Conservation (phyloP, 441 rosid species). For the Isatis lusitanica region DNA sequence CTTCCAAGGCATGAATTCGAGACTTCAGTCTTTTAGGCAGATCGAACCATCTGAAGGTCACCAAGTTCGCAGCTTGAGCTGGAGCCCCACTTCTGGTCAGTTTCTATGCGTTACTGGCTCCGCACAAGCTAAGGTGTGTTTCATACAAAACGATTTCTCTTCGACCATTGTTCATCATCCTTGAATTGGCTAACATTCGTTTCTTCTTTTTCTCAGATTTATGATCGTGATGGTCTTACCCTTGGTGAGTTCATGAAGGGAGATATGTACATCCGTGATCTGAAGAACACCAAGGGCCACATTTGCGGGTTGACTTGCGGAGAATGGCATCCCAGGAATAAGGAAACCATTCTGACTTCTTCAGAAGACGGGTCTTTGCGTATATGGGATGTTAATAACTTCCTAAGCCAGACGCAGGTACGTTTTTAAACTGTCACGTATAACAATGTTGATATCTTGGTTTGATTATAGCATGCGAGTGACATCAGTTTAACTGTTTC, state of each 20-base stretch:
- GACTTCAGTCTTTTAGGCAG: slow-evolving; percentile 88
- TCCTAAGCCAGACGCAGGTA: slow-evolving; percentile 94
- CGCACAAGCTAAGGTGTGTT: slow-evolving; percentile 92
- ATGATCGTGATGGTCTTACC: slow-evolving; percentile 94
- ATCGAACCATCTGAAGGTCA: slow-evolving; percentile 95
- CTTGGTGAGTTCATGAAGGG: slow-evolving; percentile 95
- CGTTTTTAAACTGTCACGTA: background rate
- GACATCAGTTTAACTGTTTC: slow-evolving; percentile 7
- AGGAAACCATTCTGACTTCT: slow-evolving; percentile 89
- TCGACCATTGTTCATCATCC: background rate
- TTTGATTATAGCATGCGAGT: background rate
- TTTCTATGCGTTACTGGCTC: slow-evolving; percentile 93
- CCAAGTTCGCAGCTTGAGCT: slow-evolving; percentile 90
- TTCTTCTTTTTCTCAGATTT: slow-evolving; percentile 54
- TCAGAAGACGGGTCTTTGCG: slow-evolving; percentile 98
- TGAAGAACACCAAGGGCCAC: slow-evolving; percentile 96
- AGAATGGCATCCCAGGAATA: slow-evolving; percentile 88
- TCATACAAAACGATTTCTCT: background rate
- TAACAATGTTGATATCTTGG: background rate
- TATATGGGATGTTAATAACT: slow-evolving; percentile 96
- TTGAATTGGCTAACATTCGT: slow-evolving; percentile 1
- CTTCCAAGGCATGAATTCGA: slow-evolving; percentile 96
- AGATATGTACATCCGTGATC: slow-evolving; percentile 96
- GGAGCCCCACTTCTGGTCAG: slow-evolving; percentile 92
- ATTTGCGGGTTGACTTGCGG: slow-evolving; percentile 92